A percentile compares a stretch with the other conserved stretches of the same genome.
Evolutionary conservation across 306 rosid genomes (phyloP).

Genomic region (Rosa rugosa): DNA sequence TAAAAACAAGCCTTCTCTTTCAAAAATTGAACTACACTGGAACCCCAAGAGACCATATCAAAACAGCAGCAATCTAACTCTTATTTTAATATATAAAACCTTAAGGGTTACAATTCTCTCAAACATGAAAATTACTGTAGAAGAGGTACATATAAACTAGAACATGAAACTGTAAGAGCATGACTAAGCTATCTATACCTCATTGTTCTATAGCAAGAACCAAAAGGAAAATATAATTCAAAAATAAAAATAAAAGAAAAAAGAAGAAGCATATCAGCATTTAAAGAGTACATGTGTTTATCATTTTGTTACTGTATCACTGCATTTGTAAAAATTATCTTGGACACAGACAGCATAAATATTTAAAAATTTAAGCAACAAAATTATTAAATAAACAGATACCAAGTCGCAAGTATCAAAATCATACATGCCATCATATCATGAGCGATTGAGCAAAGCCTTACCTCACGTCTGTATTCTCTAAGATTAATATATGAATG

Average conservation of each 20-base stretch:
- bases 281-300: neutral
- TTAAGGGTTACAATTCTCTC: neutral
- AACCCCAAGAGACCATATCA: neutral
- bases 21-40: neutral
- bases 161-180: neutral
- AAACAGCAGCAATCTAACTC: neutral
- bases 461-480: slow-evolving; percentile 93
- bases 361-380: neutral
- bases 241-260: neutral
- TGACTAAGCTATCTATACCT: neutral
- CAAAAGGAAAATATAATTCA: neutral
- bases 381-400: neutral
- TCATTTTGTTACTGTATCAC: neutral
- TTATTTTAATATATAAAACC: neutral
- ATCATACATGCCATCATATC: neutral
- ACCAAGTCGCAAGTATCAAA: neutral
- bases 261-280: neutral
- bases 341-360: neutral
- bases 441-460: neutral
- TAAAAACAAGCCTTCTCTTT: neutral
- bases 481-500: slow-evolving; percentile 90
- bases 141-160: neutral
- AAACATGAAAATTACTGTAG: neutral
- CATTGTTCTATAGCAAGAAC: neutral
- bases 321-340: neutral